phyloP scores from a whole-genome alignment of 371 early-diverging fungal genomes.

The Globomyces sp. region DNA sequence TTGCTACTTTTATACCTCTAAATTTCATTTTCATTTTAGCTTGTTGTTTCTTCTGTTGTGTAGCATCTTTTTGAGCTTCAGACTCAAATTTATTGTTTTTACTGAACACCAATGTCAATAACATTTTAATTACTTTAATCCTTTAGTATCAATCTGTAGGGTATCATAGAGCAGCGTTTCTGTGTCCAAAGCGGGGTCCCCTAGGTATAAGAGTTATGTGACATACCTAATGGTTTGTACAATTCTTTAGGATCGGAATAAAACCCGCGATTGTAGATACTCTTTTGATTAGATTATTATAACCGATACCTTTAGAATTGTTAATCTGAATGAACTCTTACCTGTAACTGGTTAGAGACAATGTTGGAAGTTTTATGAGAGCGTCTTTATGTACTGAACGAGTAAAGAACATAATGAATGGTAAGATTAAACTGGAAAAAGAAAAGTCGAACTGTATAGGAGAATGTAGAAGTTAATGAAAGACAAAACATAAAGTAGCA shows the following conservation, averaged over 20 bases:
- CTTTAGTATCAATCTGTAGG: constrained; percentile 30
- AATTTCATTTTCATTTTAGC: constrained; percentile 23
- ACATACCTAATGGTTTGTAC: constrained; percentile 40
- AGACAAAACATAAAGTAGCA: neutral
- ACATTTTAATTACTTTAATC: neutral
- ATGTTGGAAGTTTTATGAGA: too few relatives aligned
- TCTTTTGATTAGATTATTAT: too few relatives aligned
- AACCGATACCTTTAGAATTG: too few relatives aligned
- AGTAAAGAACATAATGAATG: too few relatives aligned
- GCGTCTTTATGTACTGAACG: too few relatives aligned
- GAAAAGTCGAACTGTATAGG: constrained; percentile 19
- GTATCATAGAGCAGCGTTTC: constrained; percentile 32
- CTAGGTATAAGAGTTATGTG: constrained; percentile 15
- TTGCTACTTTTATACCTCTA: neutral
- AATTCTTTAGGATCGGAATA: constrained; percentile 43
- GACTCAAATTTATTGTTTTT: constrained; percentile 5
- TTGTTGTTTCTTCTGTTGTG: constrained; percentile 9
- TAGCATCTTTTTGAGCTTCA: constrained; percentile 16
- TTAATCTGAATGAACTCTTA: too few relatives aligned
- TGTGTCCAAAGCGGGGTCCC: constrained; percentile 40
- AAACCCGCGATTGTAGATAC: constrained; percentile 35
- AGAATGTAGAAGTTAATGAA: neutral
- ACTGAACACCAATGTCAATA: neutral
- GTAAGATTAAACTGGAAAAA: too few relatives aligned
- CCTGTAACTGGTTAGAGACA: too few relatives aligned